Evolutionary conservation across 495 filamentous ascomycete genomes (phyloP).

Genomic region (Tuber calosporum): DNA sequence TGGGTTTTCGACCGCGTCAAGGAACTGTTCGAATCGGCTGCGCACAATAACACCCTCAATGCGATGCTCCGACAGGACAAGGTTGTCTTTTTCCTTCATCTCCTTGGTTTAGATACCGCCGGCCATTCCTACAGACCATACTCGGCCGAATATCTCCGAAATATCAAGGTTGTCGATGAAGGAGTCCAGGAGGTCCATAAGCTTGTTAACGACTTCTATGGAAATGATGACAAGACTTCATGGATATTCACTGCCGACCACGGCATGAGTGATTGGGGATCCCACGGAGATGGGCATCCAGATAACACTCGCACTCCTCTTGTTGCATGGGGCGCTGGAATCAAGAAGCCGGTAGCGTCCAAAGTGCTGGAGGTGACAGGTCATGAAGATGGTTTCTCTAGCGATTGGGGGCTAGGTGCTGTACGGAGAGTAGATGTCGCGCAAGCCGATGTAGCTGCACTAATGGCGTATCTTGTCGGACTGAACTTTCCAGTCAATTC

Average conservation of each 20-base stretch:
- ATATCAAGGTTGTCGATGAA: slow-evolving; percentile 88
- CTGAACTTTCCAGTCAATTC: slow-evolving; percentile 92
- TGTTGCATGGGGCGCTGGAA: slow-evolving; percentile 89
- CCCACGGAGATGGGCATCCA: slow-evolving; percentile 94
- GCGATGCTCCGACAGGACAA: slow-evolving; percentile 71
- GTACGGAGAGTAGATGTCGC: slow-evolving; percentile 81
- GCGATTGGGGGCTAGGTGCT: slow-evolving; percentile 75
- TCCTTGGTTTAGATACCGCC: slow-evolving; percentile 90
- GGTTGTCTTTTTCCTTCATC: slow-evolving; percentile 90
- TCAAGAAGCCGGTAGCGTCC: slow-evolving; percentile 57
- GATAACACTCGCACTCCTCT: slow-evolving; percentile 95
- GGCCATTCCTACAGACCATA: slow-evolving; percentile 87
- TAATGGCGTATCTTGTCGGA: slow-evolving; percentile 94
- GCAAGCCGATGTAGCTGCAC: slow-evolving; percentile 89
- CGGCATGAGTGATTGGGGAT: slow-evolving; percentile 98
- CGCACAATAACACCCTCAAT: slow-evolving; percentile 67
- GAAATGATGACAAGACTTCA: slow-evolving; percentile 74
- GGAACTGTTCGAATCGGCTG: slow-evolving; percentile 71
- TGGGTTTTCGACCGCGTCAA: slow-evolving; percentile 97
- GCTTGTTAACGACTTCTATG: slow-evolving; percentile 81
- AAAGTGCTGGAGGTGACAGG: slow-evolving; percentile 45
- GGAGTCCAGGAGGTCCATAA: slow-evolving; percentile 76
- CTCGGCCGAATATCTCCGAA: slow-evolving; percentile 88
- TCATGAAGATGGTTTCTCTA: slow-evolving; percentile 86
- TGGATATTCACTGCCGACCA: slow-evolving; percentile 98